phyloP scores from a whole-genome alignment of 192 early-diverging fungal genomes.

The Diversispora eburnea region DNA sequence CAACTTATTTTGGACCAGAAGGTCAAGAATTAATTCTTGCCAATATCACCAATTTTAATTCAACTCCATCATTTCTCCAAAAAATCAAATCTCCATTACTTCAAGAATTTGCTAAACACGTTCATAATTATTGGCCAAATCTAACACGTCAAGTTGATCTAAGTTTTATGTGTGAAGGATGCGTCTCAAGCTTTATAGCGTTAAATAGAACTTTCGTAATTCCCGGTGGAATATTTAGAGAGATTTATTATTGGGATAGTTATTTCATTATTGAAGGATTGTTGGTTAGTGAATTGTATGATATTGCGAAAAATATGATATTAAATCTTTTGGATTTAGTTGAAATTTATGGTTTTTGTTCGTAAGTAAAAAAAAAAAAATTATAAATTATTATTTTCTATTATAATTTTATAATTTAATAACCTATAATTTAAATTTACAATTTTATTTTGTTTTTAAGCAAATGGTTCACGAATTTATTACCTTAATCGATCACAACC shows the following conservation, averaged over 20 bases:
- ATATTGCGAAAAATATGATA: conserved; percentile 52
- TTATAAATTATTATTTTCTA: conserved; percentile 4
- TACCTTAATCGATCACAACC: conserved; percentile 74
- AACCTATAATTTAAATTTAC: neutral
- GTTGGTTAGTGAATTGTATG: conserved; percentile 48
- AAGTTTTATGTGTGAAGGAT: conserved; percentile 50
- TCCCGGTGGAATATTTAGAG: conserved; percentile 68
- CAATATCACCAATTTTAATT: conserved; percentile 35
- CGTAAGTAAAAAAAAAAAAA: conserved; percentile 41
- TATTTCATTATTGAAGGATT: conserved; percentile 68
- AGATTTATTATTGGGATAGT: conserved; percentile 76
- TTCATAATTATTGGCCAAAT: conserved; percentile 58
- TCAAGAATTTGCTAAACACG: conserved; percentile 40
- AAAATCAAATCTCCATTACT: conserved; percentile 45
- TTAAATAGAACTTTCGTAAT: conserved; percentile 62
- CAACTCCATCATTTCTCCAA: conserved; percentile 42
- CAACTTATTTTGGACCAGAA: conserved; percentile 51
- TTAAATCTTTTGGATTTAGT: conserved; percentile 60
- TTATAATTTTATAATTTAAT: conserved; percentile 3
- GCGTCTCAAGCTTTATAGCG: conserved; percentile 52
- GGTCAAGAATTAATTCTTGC: conserved; percentile 50
- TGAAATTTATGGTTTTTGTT: conserved; percentile 62
- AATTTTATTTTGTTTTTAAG: conserved; percentile 28
- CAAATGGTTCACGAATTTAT: conserved; percentile 72
- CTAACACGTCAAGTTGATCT: conserved; percentile 56